These are phyloP conservation scores for Clarireedia homoeocarpa DNA, from an alignment of 2,329 filamentous ascomycete species.

Conservation along the genomic window DNA sequence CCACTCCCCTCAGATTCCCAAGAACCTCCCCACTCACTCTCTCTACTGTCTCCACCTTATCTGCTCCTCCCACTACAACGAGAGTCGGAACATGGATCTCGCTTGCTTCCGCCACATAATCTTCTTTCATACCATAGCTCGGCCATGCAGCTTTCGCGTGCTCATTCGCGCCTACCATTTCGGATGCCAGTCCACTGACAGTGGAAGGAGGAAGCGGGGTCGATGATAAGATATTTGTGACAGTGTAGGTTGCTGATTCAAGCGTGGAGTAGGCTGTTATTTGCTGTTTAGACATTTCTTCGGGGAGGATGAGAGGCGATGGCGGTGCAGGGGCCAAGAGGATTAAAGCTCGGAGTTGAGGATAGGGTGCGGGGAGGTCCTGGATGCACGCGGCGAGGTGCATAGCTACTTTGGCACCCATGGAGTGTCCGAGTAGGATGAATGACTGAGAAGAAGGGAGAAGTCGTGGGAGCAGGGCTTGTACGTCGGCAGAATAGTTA, in stretches of 20 bases:
- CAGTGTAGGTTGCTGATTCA: conserved; percentile 27
- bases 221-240: conserved; percentile 29
- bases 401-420: conserved; percentile 33
- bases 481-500: conserved; percentile 19
- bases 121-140: conserved; percentile 30
- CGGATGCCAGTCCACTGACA: conserved; percentile 15
- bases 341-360: conserved; percentile 18
- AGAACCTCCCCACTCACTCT: conserved; percentile 25
- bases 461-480: conserved; percentile 18
- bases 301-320: conserved; percentile 26
- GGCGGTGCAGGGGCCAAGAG: conserved; percentile 28
- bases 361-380: background rate
- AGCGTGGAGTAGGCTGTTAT: conserved; percentile 28
- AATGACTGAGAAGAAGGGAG: conserved; percentile 16
- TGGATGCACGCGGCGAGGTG: background rate
- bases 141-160: conserved; percentile 31
- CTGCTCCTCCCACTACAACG: conserved; percentile 28
- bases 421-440: conserved; percentile 32
- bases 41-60: conserved; percentile 30
- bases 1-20: conserved; percentile 9
- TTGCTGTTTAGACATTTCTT: conserved; percentile 31
- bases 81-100: conserved; percentile 19
- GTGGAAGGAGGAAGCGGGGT: conserved; percentile 7
- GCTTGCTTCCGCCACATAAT: conserved; percentile 22
- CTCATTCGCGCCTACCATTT: conserved; percentile 27